Evolutionary conservation across 805 yeast species (phyloP), one percentile per base, ranked within the genome.

Genomic region (Clavispora carvajalis): DNA sequence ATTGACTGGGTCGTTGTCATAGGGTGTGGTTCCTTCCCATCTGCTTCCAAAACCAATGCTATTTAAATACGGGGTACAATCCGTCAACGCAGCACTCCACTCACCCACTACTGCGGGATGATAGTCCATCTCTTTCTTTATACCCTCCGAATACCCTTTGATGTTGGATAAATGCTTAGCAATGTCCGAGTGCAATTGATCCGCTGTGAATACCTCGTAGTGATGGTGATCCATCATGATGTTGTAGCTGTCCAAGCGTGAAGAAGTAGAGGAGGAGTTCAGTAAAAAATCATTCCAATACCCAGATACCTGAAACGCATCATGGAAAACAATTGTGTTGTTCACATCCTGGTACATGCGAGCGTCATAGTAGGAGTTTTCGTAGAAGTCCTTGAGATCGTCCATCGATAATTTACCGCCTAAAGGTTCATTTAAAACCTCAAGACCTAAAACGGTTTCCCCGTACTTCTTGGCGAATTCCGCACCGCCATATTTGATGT

Each of bases 101-200:
- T 89, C 96, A 46, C 96, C 97, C 34, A 79, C 74, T 23, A 89
- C 71, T 39, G 76, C 74, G 86, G 91, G 85, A 60, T 84, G 87
- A 52, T 69, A 62, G 59, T 85, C 88, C 30, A 65, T 55, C 24
- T 62, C 48, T 29, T 65, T 25, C 36, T 52, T 15, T 57, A 48
- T 44, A 11, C 48, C 43, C 12, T 60, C 36, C 18, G 63, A 47
- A 56, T 60, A 55, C 55, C 62, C 42, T 46, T 40, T 51, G 37
- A 55, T 74, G 53, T 44, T 60, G 47, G 40, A 44, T 41, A 53
- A 60, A 56, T 45, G 70, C 38, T 43, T 61, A 15, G 67, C 55
- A 18, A 66, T 60, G 18, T 60, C 56, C 35, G 36, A 38, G 17
- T 63, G 44, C 19, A 65, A 57, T 7, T 54, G 54, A 6, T 45